Evolutionary conservation across 441 rosid genomes (phyloP).

Genomic region (Euphorbia corollata): DNA sequence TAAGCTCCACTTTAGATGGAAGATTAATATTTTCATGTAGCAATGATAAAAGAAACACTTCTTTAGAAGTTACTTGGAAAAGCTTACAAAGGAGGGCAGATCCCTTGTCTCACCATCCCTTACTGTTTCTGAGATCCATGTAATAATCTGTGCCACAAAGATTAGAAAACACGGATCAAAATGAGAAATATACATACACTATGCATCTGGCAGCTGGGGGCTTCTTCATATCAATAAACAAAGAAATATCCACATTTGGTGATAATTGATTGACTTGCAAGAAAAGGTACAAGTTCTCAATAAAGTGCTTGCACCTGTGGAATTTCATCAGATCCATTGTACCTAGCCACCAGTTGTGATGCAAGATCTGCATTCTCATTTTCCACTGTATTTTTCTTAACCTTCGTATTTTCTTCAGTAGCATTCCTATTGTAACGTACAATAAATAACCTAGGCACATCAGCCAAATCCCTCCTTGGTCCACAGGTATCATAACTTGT

Average conservation of each 20-base stretch:
- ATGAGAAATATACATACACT: not conserved
- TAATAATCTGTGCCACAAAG: conserved; percentile 47
- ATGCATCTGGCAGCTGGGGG: not conserved
- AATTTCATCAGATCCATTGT: conserved; percentile 66
- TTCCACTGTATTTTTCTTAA: conserved; percentile 39
- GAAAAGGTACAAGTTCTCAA: conserved; percentile 10
- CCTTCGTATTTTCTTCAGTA: conserved; percentile 39
- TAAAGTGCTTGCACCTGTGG: conserved; percentile 41
- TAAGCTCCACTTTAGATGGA: not conserved
- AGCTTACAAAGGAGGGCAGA: conserved; percentile 77
- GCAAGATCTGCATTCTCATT: conserved; percentile 65
- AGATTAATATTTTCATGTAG: not conserved
- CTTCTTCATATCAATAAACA: not conserved
- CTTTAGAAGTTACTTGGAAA: conserved; percentile 4
- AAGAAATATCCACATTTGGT: not conserved
- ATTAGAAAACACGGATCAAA: conserved; percentile 4
- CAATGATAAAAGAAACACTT: not conserved
- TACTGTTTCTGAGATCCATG: conserved; percentile 74
- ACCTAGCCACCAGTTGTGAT: conserved; percentile 86
- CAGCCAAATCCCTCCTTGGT: conserved; percentile 63
- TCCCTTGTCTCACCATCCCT: conserved; percentile 83
- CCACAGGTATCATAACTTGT: conserved; percentile 89
- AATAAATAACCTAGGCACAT: conserved; percentile 76
- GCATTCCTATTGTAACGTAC: conserved; percentile 79
- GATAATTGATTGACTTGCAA: not conserved